These are phyloP conservation scores for Elaeis guineensis DNA, from an alignment of 176 grass and related monocot genomes.

Conservation along the genomic window DNA sequence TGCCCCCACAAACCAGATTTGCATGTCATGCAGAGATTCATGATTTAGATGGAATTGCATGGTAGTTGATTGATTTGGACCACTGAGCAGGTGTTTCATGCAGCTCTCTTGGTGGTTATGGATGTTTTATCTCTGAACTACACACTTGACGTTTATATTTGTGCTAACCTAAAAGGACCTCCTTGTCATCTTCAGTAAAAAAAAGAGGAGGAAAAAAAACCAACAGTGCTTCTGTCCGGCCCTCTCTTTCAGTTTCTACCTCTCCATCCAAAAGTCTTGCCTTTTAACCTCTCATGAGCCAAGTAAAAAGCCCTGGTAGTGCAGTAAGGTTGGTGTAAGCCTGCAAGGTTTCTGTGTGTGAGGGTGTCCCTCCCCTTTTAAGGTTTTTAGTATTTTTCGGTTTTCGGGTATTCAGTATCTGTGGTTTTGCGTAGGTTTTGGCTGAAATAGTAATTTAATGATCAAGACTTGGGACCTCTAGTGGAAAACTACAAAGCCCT, in stretches of 20 bases:
- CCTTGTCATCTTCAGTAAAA: slow-evolving; percentile 23
- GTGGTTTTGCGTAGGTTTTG: not conserved
- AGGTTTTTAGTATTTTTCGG: not conserved
- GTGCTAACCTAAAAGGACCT: slow-evolving; percentile 39
- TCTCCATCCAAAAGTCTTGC: slow-evolving; percentile 28
- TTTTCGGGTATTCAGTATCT: not conserved
- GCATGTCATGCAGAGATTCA: not conserved
- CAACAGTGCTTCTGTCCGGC: slow-evolving; percentile 3
- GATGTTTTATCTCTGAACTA: slow-evolving; percentile 36
- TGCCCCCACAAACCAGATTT: not conserved
- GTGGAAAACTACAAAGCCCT: not conserved
- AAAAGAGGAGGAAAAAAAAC: slow-evolving; percentile 18
- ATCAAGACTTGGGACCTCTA: not conserved
- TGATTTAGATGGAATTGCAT: slow-evolving; percentile 5
- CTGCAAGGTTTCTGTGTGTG: slow-evolving; percentile 20
- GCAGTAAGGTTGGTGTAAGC: slow-evolving; percentile 20
- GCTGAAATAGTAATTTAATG: slow-evolving; percentile 3
- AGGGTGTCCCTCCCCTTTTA: not conserved
- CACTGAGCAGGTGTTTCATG: not conserved
- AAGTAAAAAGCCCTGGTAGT: slow-evolving; percentile 27
- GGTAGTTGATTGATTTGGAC: slow-evolving; percentile 1
- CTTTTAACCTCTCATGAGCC: slow-evolving; percentile 15
- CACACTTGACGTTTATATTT: slow-evolving; percentile 41
- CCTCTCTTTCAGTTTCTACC: not conserved
- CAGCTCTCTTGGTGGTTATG: not conserved